These are phyloP conservation scores for Penicillium sp. DNA, from an alignment of 2,329 filamentous ascomycete genomes.

Conservation along the genomic window DNA sequence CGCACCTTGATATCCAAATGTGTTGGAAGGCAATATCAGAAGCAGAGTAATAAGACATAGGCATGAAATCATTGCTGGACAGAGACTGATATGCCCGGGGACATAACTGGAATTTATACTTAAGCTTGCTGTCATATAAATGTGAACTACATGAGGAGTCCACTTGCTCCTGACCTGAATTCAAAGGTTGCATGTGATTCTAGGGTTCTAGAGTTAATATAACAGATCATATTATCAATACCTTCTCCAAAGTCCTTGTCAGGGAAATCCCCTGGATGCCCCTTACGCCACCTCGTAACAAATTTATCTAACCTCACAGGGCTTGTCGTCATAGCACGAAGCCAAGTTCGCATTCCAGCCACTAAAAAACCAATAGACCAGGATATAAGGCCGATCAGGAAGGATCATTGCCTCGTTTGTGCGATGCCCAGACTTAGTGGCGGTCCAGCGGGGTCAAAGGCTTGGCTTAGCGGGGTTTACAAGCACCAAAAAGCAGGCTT, in stretches of 20 bases:
- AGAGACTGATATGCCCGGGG: too few relatives aligned
- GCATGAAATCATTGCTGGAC: too few relatives aligned
- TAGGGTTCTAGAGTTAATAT: too few relatives aligned
- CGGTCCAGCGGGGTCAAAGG: slow-evolving; percentile 8
- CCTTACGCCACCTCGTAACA: background rate
- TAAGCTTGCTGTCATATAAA: background rate
- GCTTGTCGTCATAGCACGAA: background rate
- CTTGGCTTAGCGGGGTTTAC: slow-evolving; percentile 12
- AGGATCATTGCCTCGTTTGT: slow-evolving; percentile 17
- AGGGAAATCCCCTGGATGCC: background rate
- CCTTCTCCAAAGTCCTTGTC: background rate
- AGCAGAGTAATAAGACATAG: too few relatives aligned
- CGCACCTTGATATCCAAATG: background rate
- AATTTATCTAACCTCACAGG: slow-evolving; percentile 10
- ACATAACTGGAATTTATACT: background rate
- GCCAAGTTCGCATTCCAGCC: background rate
- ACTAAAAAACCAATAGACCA: slow-evolving; percentile 1
- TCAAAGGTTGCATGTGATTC: background rate
- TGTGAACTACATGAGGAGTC: background rate
- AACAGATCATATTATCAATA: background rate
- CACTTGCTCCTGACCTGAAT: too few relatives aligned
- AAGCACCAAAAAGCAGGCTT: background rate
- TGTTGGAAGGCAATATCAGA: too few relatives aligned
- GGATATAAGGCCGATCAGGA: slow-evolving; percentile 5
- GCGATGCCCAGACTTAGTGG: slow-evolving; percentile 12